Percentiles rank a stretch among this genome's conserved stretches.
Evolutionary conservation across 345 rosid species (phyloP).

Genomic region (Durio zibethinus): DNA sequence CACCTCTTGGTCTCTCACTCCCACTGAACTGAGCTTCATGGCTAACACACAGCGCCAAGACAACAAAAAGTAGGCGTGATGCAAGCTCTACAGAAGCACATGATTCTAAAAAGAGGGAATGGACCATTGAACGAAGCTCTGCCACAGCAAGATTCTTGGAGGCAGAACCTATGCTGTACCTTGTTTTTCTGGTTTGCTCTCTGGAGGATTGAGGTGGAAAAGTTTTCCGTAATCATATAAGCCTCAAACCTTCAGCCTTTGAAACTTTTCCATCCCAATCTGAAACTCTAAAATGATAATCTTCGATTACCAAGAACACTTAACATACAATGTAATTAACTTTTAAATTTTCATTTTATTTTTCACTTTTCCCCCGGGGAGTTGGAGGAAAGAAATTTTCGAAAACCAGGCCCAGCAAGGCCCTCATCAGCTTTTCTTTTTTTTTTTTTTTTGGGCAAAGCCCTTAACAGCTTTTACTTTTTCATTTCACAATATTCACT

Average conservation of each 20-base stretch:
- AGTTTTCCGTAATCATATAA: constrained; percentile 39
- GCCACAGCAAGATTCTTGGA: constrained; percentile 90
- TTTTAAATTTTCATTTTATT: not conserved
- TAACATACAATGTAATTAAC: not conserved
- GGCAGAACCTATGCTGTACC: constrained; percentile 58
- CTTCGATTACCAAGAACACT: not conserved
- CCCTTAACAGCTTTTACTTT: not conserved
- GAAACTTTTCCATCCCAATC: not conserved
- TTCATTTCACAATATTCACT: too few relatives aligned
- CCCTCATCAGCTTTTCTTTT: not conserved
- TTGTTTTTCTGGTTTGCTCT: constrained; percentile 50
- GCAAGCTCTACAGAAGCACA: constrained; percentile 90
- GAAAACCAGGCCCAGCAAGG: not conserved
- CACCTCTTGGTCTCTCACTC: constrained; percentile 64
- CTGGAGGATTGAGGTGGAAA: constrained; percentile 63
- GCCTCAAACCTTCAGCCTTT: not conserved
- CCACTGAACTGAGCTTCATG: constrained; percentile 88
- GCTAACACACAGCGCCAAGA: constrained; percentile 91
- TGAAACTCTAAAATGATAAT: not conserved
- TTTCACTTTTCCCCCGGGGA: not conserved
- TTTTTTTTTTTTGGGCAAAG: not conserved
- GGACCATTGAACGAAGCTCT: constrained; percentile 96
- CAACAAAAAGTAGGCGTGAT: constrained; percentile 90
- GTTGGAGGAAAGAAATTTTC: not conserved
- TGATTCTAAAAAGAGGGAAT: constrained; percentile 87